A percentile compares a stretch with the other conserved stretches of the same genome.
These are phyloP conservation scores for Takakia lepidozioides DNA, from an alignment of 225 moss, liverwort and hornwort species.

Conservation along the genomic window DNA sequence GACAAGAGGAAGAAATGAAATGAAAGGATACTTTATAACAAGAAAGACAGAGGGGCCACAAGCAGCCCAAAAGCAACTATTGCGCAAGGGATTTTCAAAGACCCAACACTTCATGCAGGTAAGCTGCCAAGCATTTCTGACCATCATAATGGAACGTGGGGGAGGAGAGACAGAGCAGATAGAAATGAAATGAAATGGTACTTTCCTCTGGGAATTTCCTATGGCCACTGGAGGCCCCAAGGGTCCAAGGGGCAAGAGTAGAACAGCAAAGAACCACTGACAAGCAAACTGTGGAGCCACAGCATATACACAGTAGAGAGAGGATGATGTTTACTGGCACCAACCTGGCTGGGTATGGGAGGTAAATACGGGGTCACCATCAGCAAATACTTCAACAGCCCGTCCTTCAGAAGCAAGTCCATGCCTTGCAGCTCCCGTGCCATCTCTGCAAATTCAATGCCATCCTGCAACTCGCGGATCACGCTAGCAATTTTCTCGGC, in stretches of 20 bases:
- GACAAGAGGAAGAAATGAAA: no score
- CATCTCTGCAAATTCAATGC: constrained; percentile 27
- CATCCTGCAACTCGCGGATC: constrained; percentile 34
- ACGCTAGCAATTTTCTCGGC: constrained; percentile 62
- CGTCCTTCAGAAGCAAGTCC: constrained; percentile 85
- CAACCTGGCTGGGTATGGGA: constrained; percentile 72
- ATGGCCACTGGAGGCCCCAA: no score
- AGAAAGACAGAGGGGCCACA: no score
- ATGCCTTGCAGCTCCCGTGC: constrained; percentile 62
- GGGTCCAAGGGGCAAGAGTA: neutral
- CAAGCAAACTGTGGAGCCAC: neutral
- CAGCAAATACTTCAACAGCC: constrained; percentile 76
- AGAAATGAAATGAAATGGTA: no score
- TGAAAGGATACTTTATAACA: no score
- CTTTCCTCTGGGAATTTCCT: no score
- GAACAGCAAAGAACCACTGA: neutral
- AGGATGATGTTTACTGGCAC: neutral
- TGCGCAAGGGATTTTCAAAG: no score
- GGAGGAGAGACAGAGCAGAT: no score
- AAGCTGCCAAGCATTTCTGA: no score
- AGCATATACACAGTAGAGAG: neutral
- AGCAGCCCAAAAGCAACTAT: no score
- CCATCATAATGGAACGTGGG: no score
- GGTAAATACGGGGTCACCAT: constrained; percentile 58
- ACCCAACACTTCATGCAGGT: no score